Percentiles rank a stretch among this genome's conserved stretches.
Conservation (phyloP, 306 rosid species). For the Senna siamea region DNA sequence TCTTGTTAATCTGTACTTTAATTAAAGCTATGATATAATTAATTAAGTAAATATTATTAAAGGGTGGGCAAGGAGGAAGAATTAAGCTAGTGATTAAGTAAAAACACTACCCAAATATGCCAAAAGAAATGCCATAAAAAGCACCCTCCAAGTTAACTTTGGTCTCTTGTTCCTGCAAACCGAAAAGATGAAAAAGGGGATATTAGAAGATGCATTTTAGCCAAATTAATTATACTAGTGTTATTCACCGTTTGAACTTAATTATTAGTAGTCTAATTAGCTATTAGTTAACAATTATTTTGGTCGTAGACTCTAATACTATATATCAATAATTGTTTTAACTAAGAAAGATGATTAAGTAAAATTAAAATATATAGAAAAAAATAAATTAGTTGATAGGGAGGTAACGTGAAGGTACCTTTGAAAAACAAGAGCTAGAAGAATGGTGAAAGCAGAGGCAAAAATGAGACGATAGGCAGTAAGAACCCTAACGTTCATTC, state of each 20-base stretch:
- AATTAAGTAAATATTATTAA: not conserved
- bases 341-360: no score
- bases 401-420: not conserved
- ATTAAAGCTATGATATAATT: not conserved
- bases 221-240: no score
- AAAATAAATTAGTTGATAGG: not conserved
- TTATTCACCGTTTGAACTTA: no score
- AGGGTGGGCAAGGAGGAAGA: not conserved
- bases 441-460: not conserved
- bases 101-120: constrained; percentile 49
- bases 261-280: no score
- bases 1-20: no score
- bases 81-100: no score
- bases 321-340: no score
- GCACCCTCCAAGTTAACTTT: constrained; percentile 46
- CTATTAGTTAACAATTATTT: no score
- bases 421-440: constrained; percentile 14
- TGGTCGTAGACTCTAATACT: no score
- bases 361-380: no score
- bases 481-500: constrained; percentile 16
- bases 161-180: constrained; percentile 47
- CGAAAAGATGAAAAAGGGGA: not conserved
- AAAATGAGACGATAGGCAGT: constrained; percentile 18
- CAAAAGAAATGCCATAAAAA: constrained; percentile 43
- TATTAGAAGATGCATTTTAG: not conserved